phyloP scores from a whole-genome alignment of 352 stramenopile genomes.

The Phytophthora rubi region DNA sequence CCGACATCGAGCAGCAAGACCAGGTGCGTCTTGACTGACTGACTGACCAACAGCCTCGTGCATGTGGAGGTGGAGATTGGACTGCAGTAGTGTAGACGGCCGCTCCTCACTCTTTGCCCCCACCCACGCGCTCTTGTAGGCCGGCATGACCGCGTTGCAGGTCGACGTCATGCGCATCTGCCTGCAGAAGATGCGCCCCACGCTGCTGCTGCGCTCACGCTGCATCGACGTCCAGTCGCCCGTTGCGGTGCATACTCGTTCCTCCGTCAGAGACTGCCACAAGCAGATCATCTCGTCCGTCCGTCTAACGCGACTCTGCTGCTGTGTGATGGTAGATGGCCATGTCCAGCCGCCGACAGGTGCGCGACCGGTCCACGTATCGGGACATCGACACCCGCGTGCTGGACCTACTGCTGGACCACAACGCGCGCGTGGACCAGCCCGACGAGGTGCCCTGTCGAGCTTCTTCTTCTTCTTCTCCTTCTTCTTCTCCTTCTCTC shows the following conservation, averaged over 20 bases:
- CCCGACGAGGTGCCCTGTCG: conserved; percentile 26
- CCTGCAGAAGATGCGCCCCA: conserved; percentile 54
- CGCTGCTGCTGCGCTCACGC: conserved; percentile 39
- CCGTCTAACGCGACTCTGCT: not conserved
- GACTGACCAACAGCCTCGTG: not conserved
- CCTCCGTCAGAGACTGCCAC: too few relatives aligned
- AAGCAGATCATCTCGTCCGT: too few relatives aligned
- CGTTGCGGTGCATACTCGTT: conserved; percentile 14
- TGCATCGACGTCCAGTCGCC: conserved; percentile 48
- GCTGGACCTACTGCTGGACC: conserved; percentile 44
- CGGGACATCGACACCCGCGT: conserved; percentile 52
- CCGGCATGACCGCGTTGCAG: conserved; percentile 52
- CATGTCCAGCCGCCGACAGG: conserved; percentile 37
- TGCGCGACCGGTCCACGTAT: conserved; percentile 44
- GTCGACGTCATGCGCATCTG: conserved; percentile 52
- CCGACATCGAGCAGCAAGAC: conserved; percentile 43
- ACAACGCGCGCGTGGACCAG: conserved; percentile 40
- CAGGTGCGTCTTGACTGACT: conserved; percentile 15
- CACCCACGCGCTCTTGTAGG: conserved; percentile 3
- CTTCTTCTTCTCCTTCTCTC: too few relatives aligned
- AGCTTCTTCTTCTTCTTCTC: not conserved
- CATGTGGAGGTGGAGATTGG: too few relatives aligned
- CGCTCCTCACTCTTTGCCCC: not conserved
- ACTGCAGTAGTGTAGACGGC: too few relatives aligned
- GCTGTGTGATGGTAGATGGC: conserved; percentile 30